phyloP scores from a whole-genome alignment of 148 eudicot species.

The Cornus suecica region DNA sequence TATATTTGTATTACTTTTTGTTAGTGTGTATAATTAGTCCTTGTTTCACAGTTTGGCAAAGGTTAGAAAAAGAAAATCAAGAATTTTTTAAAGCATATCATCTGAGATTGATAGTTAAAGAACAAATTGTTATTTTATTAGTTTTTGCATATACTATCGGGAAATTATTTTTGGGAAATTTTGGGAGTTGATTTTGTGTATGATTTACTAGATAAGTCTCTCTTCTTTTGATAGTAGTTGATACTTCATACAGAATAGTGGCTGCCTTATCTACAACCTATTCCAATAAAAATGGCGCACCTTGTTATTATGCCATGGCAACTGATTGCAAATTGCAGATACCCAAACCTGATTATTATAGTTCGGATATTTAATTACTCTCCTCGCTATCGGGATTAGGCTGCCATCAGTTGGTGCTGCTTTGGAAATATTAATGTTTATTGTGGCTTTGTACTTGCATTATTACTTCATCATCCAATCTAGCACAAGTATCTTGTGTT shows the following conservation, averaged over 20 bases:
- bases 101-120: conserved; percentile 72
- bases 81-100: conserved; percentile 87
- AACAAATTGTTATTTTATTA: conserved; percentile 31
- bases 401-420: background rate
- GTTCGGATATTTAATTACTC: background rate
- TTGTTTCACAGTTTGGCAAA: conserved; percentile 73
- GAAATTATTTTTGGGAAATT: background rate
- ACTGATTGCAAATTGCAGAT: conserved; percentile 6
- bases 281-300: background rate
- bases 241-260: background rate
- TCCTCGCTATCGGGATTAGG: background rate
- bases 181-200: background rate
- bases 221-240: background rate
- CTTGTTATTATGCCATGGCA: conserved; percentile 6
- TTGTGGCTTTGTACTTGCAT: too few species aligned
- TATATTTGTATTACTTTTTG: background rate
- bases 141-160: background rate
- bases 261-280: background rate
- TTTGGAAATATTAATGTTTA: too few species aligned
- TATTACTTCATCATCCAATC: too few species aligned
- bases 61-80: conserved; percentile 85
- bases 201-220: background rate
- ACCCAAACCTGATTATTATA: background rate
- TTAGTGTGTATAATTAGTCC: conserved; percentile 4
- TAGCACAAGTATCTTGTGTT: too few species aligned